Evolutionary conservation across 306 rosid species (phyloP), one percentile per base, ranked within the genome.

Genomic region (Elaeagnus macrophylla): DNA sequence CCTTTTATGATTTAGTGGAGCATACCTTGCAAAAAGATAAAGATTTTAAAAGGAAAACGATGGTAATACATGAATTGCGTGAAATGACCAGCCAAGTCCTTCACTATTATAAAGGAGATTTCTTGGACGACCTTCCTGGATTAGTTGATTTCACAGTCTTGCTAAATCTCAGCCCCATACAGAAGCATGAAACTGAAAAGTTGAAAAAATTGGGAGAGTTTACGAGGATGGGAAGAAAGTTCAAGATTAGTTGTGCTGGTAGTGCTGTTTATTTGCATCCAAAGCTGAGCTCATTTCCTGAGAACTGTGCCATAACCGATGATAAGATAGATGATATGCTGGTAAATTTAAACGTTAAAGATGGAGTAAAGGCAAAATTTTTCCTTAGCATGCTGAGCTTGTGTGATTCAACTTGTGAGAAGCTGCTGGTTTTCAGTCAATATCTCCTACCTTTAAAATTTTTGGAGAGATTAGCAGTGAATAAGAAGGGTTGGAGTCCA

Each of bases 91-190:
- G 89, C 72, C 72, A 77, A 52, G 84, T 91, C 37, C 85, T 91
- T 12, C 99, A 91, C 55, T 91, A 91, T 48, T 91, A 87, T 37
- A 86, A 80, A 77, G 99, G 99, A 46, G 99, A 91, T 79, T 84
- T 83, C 69, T 87, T 91, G 10, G 99, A 91, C 42, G 99, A 91
- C 75, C 99, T 91, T 68, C 99, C 96, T 17, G 99, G 99, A 43
- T 80, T 91, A 4, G 73, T 73, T 14, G 99, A 91, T 75, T 84
- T 82, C 60, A 84, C 95, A 2, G 82, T 91, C 40, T 66, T 84
- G 5, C 74, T 91, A 16, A 91, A 75, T 51, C 86, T 91, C 49
- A 72, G 78, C 39, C 35, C 83, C 37, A 73, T 51, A 51, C 96
- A 84, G 75, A 84, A 71, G 75, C 70, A 59, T 5, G 91, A 84